These are phyloP conservation scores for Ophiostoma sp. DNA, from an alignment of 2,329 filamentous ascomycete species.

Conservation along the genomic window DNA sequence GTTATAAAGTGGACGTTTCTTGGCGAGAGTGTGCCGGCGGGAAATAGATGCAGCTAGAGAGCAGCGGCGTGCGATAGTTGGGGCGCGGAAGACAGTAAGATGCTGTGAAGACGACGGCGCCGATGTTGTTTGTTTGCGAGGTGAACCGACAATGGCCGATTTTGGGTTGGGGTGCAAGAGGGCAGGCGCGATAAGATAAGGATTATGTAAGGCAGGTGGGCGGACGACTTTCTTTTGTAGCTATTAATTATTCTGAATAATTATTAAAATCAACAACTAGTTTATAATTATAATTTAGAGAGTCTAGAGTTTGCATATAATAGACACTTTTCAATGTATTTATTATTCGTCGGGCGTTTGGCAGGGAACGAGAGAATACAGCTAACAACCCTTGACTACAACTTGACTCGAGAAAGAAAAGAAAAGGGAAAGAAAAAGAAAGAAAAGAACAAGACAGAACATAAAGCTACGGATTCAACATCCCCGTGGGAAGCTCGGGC, in stretches of 20 bases:
- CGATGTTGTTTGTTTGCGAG: conserved; percentile 10
- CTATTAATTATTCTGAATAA: background rate
- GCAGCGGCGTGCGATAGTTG: background rate
- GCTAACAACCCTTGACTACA: too few species aligned
- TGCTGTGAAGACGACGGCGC: background rate
- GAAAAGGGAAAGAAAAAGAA: background rate
- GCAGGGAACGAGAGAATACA: too few species aligned
- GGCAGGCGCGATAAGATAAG: conserved; percentile 3
- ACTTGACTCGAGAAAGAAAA: background rate
- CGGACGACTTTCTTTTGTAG: background rate
- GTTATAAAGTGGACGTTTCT: background rate
- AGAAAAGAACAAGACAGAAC: background rate
- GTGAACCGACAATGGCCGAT: conserved; percentile 22
- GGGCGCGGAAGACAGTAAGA: background rate
- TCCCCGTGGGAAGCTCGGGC: conserved; percentile 25
- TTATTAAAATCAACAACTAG: background rate
- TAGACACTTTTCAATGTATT: too few species aligned
- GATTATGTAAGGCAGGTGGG: conserved; percentile 14
- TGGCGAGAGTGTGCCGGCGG: background rate
- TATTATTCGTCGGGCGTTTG: too few species aligned
- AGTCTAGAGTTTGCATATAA: too few species aligned
- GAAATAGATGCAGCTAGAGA: background rate
- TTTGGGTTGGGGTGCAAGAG: conserved; percentile 19
- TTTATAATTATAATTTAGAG: too few species aligned
- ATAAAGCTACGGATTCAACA: conserved; percentile 19